Evolutionary conservation across 441 rosid species (phyloP).

Genomic region (Isatis lusitanica): DNA sequence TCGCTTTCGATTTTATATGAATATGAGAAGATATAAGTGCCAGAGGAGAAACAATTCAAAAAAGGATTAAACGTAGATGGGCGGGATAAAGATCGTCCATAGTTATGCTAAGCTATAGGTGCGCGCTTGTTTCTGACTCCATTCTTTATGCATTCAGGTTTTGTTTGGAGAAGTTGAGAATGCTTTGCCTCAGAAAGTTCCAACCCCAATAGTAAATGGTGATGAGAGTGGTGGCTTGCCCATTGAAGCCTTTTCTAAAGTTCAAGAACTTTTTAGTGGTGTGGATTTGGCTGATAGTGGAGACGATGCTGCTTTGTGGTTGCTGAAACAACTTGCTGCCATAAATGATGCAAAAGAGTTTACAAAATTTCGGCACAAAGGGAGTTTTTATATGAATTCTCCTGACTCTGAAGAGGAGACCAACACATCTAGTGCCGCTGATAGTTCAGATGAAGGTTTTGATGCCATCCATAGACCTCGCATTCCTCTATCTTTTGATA

Average conservation of each 20-base stretch:
- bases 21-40: slow-evolving; percentile 12
- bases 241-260: slow-evolving; percentile 92
- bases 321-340: slow-evolving; percentile 87
- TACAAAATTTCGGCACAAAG: slow-evolving; percentile 67
- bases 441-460: slow-evolving; percentile 91
- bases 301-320: slow-evolving; percentile 93
- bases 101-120: neutral
- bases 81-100: slow-evolving; percentile 13
- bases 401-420: slow-evolving; percentile 95
- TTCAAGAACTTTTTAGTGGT: slow-evolving; percentile 92
- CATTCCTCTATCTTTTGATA: slow-evolving; percentile 43
- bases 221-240: slow-evolving; percentile 97
- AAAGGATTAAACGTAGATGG: slow-evolving; percentile 1
- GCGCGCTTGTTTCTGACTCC: slow-evolving; percentile 21
- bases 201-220: slow-evolving; percentile 68
- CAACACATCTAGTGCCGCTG: slow-evolving; percentile 86
- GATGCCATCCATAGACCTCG: slow-evolving; percentile 52
- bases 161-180: slow-evolving; percentile 90
- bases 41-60: slow-evolving; percentile 11
- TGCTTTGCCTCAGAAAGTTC: slow-evolving; percentile 61
- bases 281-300: slow-evolving; percentile 80
- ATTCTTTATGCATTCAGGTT: slow-evolving; percentile 52
- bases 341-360: slow-evolving; percentile 81
- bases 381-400: slow-evolving; percentile 57
- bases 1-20: neutral